Evolutionary conservation across 108 stramenopile species (phyloP), one percentile per base, ranked within the genome.

Genomic region (Skeletonema potamos): DNA sequence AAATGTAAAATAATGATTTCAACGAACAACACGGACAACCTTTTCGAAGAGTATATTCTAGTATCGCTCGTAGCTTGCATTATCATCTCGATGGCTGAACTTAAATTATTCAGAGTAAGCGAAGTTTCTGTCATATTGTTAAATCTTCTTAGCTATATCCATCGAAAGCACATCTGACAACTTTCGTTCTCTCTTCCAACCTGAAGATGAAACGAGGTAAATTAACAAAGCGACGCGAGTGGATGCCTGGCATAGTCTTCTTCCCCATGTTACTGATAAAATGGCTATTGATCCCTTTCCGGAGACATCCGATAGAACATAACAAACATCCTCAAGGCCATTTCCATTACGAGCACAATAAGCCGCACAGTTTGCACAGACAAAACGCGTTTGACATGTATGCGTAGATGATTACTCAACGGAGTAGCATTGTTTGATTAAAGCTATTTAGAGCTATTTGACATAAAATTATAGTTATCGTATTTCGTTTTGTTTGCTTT

Each of bases 331-430:
- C 33, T 0, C 58, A 59, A 10, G 58, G 58, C 1, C 58, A 59
- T 34, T 59, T 33, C 22, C 58, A 59, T 22, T 34, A 9, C 26
- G 36, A 59, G 2, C 13, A 13, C 10, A 30, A 59, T 33, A 59
- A 18, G 33, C 58, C 58, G 9, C 58, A 30, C 33, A 30, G 36
- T 33, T 22, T 59, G 8, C 58, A 59, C 17, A 17, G 58, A 30
- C 58, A 59, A n/a, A 34, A 59, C 20, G 58, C 58, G 11, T 59
- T 59, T 6, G 58, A 51, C 48, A 51, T 51, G 48, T 51, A 34
- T 59, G 58, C 58, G 22, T 59, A 30, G 17, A 30, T 34, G 29
- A 41, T n/a, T 41, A 41, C 39, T 41, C 10, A 2, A 6, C 7
- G 32, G 17, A 33, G 18, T 33, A 30, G 17, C 28, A 34, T 18